Percentiles rank a stretch among this genome's conserved stretches.
phyloP scores from a whole-genome alignment of 441 rosid genomes.

The Euphorbia neoarborescens region DNA sequence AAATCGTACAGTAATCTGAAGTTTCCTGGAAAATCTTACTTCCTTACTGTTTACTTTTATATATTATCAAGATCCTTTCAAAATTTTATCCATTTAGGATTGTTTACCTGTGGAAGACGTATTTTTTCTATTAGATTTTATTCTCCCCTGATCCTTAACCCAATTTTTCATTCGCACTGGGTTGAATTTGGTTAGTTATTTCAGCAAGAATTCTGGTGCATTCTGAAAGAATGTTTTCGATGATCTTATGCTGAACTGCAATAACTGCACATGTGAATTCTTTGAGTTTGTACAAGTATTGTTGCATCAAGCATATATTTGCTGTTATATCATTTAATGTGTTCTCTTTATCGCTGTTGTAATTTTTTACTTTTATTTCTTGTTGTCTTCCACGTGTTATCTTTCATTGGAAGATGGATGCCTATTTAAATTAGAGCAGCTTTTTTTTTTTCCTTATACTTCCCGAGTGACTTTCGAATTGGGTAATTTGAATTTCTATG shows the following conservation, averaged over 20 bases:
- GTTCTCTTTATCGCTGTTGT: not conserved
- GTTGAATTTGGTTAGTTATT: not conserved
- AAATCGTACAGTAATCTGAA: constrained; percentile 9
- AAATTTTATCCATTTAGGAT: not conserved
- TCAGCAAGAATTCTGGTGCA: not conserved
- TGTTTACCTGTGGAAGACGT: not conserved
- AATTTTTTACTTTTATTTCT: not conserved
- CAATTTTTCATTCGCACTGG: not conserved
- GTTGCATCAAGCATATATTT: not conserved
- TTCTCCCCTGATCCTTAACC: not conserved
- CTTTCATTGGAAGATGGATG: not conserved
- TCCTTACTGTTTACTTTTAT: not conserved
- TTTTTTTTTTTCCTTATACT: not conserved
- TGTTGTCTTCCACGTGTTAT: constrained; percentile 5
- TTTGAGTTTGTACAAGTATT: not conserved
- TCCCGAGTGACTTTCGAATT: not conserved
- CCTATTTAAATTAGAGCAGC: not conserved
- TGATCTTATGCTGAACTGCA: not conserved
- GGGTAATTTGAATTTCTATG: not conserved
- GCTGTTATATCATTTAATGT: not conserved
- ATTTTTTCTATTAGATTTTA: not conserved
- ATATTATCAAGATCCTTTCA: not conserved
- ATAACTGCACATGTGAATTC: not conserved
- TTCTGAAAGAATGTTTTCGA: not conserved
- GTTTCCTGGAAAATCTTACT: not conserved